These are phyloP conservation scores for Chaetoscypha palmicola DNA, from an alignment of 2,329 filamentous ascomycete species.

Conservation along the genomic window DNA sequence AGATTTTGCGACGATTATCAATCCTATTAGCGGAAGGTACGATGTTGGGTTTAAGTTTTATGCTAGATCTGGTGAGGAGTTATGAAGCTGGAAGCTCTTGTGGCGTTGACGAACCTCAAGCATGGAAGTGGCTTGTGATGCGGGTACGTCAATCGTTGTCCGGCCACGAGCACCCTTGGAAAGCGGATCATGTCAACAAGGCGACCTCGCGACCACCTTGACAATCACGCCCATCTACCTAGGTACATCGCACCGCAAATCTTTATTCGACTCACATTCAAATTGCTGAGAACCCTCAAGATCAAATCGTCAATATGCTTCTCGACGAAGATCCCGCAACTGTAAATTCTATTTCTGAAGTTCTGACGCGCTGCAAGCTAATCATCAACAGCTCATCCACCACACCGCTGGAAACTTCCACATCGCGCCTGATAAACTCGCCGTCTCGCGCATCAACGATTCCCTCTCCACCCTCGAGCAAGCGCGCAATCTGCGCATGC, in stretches of 20 bases:
- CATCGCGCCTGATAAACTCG: slow-evolving; percentile 78
- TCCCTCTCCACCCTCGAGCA: slow-evolving; percentile 77
- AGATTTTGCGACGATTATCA: too few species aligned
- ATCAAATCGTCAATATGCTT: slow-evolving; percentile 57
- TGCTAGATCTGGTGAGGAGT: too few species aligned
- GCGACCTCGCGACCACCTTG: too few species aligned
- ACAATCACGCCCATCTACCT: too few species aligned
- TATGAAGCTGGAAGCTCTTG: slow-evolving; percentile 7
- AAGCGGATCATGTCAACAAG: too few species aligned
- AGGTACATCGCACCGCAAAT: too few species aligned
- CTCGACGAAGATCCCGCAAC: slow-evolving; percentile 89
- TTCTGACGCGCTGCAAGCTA: slow-evolving; percentile 4
- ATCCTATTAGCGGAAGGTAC: too few species aligned
- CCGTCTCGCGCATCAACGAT: slow-evolving; percentile 75
- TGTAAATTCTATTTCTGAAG: slow-evolving; percentile 44
- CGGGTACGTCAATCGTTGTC: slow-evolving; percentile 13
- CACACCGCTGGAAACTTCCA: slow-evolving; percentile 95
- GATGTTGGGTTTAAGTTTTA: too few species aligned
- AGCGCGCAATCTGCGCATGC: slow-evolving; percentile 70
- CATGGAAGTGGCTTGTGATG: slow-evolving; percentile 14
- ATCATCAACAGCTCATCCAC: slow-evolving; percentile 63
- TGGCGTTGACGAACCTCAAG: slow-evolving; percentile 14
- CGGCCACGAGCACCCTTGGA: too few species aligned
- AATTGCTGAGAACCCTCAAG: too few species aligned
- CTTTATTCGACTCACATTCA: too few species aligned